phyloP scores from a whole-genome alignment of 306 rosid genomes.

The Carpinus viminea region DNA sequence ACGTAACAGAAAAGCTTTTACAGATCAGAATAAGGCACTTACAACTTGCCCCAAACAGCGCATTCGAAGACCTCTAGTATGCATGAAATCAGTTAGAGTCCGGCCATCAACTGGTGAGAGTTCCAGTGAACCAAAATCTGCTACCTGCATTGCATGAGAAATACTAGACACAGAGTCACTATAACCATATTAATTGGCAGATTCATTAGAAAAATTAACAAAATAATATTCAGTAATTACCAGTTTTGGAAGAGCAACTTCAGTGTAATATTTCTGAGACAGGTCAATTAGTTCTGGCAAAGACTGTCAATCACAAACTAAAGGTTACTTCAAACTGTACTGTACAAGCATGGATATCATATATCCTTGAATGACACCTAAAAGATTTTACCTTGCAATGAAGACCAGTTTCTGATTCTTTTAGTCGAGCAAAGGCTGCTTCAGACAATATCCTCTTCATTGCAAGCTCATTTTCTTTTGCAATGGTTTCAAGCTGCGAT shows the following conservation, averaged over 20 bases:
- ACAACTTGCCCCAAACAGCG: slow-evolving; percentile 95
- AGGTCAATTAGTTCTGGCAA: slow-evolving; percentile 72
- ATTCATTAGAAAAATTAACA: slow-evolving; percentile 28
- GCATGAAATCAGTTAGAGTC: slow-evolving; percentile 98
- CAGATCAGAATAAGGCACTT: slow-evolving; percentile 45
- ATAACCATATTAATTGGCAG: slow-evolving; percentile 27
- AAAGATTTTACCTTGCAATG: slow-evolving; percentile 77
- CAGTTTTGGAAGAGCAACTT: slow-evolving; percentile 98
- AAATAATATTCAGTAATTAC: slow-evolving; percentile 50
- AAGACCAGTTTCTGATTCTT: slow-evolving; percentile 91
- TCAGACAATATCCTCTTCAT: slow-evolving; percentile 63
- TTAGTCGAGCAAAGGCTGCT: slow-evolving; percentile 77
- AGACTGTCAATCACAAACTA: slow-evolving; percentile 58
- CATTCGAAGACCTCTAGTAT: slow-evolving; percentile 93
- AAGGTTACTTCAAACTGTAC: slow-evolving; percentile 35
- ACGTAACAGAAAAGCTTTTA: slow-evolving; percentile 4
- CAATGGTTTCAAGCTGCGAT: slow-evolving; percentile 48
- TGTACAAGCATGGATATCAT: slow-evolving; percentile 15
- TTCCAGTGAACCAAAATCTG: slow-evolving; percentile 97
- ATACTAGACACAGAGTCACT: slow-evolving; percentile 34
- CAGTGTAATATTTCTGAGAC: slow-evolving; percentile 82
- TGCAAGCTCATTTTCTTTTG: slow-evolving; percentile 76
- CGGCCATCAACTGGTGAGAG: slow-evolving; percentile 99
- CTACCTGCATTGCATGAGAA: slow-evolving; percentile 66
- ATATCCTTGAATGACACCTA: slow-evolving; percentile 19